Evolutionary conservation across 148 eudicot genomes (phyloP).

Genomic region (Linanthus parryae): DNA sequence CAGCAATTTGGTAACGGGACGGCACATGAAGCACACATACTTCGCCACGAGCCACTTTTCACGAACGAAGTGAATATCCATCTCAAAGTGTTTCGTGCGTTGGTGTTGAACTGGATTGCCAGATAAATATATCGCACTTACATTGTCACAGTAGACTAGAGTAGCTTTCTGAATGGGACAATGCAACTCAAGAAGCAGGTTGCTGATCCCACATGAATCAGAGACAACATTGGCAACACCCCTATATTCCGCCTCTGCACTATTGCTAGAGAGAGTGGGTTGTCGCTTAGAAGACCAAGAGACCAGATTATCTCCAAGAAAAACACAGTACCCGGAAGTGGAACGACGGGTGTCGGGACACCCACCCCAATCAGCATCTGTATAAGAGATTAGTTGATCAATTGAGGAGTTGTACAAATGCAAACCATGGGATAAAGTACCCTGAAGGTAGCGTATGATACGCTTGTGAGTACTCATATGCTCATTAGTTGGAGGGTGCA

Average conservation of each 20-base stretch:
- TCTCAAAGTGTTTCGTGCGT: too few species aligned
- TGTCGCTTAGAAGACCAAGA: too few species aligned
- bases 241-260: too few species aligned
- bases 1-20: too few species aligned
- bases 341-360: background rate
- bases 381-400: background rate
- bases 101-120: too few species aligned
- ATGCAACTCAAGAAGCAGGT: slow-evolving; percentile 8
- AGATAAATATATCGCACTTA: too few species aligned
- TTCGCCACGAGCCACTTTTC: background rate
- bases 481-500: background rate
- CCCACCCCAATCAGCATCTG: slow-evolving; percentile 1
- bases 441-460: background rate
- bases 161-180: slow-evolving; percentile 7
- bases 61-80: too few species aligned
- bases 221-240: too few species aligned
- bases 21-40: background rate
- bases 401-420: background rate
- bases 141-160: slow-evolving; percentile 4
- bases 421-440: background rate
- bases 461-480: background rate
- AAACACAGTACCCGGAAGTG: too few species aligned
- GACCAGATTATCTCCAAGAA: too few species aligned
- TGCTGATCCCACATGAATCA: slow-evolving; percentile 8
- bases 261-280: too few species aligned